Evolutionary conservation across 2,329 filamentous ascomycete species (phyloP).

Genomic region (Venturiaceae sp.): DNA sequence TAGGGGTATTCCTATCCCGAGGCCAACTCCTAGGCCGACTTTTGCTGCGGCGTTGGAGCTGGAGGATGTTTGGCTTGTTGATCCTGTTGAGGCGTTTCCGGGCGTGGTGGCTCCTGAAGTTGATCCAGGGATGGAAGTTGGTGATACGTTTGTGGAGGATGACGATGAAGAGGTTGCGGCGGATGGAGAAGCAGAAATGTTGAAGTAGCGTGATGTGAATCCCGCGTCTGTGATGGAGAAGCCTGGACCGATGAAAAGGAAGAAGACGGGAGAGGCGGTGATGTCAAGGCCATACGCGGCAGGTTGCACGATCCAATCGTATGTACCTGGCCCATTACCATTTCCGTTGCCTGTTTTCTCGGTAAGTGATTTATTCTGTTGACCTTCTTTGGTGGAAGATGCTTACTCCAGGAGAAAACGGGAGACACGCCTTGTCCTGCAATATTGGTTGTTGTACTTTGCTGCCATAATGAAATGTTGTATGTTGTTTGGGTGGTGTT

Average conservation of each 20-base stretch:
- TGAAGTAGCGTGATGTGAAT: conserved; percentile 2
- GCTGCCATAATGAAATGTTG: neutral
- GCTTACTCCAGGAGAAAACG: neutral
- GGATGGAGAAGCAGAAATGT: neutral
- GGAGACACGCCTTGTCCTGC: neutral
- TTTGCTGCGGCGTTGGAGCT: neutral
- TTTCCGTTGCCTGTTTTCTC: neutral
- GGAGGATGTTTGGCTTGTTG: neutral
- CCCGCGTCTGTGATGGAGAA: neutral
- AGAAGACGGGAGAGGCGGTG: neutral
- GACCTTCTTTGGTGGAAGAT: neutral
- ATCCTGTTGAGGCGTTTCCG: neutral
- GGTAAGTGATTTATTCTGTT: neutral
- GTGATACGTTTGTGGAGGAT: neutral
- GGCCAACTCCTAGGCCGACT: neutral
- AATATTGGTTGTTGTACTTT: neutral
- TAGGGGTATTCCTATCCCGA: neutral
- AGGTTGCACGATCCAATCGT: neutral
- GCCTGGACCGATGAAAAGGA: neutral
- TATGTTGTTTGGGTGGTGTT: neutral
- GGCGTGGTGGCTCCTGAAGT: neutral
- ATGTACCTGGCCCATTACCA: neutral
- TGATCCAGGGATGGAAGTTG: neutral
- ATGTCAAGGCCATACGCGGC: neutral
- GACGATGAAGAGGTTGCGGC: neutral